phyloP scores from a whole-genome alignment of 495 filamentous ascomycete genomes.

The Daldinia caldariorum region DNA sequence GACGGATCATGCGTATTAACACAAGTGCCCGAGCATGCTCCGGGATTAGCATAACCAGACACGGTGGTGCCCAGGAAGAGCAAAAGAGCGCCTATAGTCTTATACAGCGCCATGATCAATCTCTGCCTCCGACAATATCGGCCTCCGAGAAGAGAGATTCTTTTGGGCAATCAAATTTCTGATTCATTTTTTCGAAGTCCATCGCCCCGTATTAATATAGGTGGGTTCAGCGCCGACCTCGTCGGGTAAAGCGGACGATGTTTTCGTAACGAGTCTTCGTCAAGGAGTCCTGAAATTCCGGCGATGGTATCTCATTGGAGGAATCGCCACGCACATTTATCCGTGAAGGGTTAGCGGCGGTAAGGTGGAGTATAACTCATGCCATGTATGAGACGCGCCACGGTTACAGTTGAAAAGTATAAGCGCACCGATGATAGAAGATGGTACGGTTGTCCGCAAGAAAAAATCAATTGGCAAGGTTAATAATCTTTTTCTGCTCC shows the following conservation, averaged over 20 bases:
- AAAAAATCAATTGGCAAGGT: not conserved
- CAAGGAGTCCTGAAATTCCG: slow-evolving; percentile 12
- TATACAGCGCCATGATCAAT: slow-evolving; percentile 1
- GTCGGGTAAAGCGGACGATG: slow-evolving; percentile 6
- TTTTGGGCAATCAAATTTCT: not conserved
- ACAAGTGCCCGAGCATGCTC: slow-evolving; percentile 68
- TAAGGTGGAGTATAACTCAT: slow-evolving; percentile 10
- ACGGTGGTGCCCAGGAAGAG: slow-evolving; percentile 24
- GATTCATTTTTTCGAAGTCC: not conserved
- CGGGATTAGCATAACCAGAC: slow-evolving; percentile 59
- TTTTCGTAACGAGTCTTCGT: slow-evolving; percentile 9
- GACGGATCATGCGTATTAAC: slow-evolving; percentile 71
- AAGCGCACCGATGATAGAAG: slow-evolving; percentile 6
- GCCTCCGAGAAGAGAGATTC: slow-evolving; percentile 11
- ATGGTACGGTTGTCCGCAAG: not conserved
- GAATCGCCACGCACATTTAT: slow-evolving; percentile 19
- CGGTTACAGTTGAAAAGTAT: slow-evolving; percentile 7
- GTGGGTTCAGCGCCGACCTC: not conserved
- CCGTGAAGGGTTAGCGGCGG: slow-evolving; percentile 23
- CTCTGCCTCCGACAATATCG: not conserved
- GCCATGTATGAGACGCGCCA: not conserved
- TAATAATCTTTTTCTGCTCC: not conserved
- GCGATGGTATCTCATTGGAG: slow-evolving; percentile 28
- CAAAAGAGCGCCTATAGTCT: slow-evolving; percentile 6
- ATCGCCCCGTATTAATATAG: slow-evolving; percentile 8